A percentile compares a stretch with the other conserved stretches of the same genome.
Evolutionary conservation across 2,329 filamentous ascomycete species (phyloP).

Genomic region (Penicillium italicum): DNA sequence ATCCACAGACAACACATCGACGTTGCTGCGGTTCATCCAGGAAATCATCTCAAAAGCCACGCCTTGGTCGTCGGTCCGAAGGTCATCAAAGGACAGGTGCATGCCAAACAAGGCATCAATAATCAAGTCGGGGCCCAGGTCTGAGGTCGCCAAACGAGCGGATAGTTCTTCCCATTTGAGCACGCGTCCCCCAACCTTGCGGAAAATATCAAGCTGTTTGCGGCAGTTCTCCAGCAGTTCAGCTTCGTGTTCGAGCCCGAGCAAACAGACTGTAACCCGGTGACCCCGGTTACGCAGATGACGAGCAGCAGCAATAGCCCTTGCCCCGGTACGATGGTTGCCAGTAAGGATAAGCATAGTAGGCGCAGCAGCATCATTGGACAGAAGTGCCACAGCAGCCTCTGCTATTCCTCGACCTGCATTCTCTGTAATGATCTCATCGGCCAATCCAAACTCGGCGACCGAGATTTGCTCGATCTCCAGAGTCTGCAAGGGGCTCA

Average conservation of each 20-base stretch:
- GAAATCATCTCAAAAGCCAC: constrained; percentile 86
- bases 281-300: constrained; percentile 81
- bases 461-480: constrained; percentile 89
- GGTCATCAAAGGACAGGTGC: constrained; percentile 82
- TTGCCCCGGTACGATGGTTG: constrained; percentile 86
- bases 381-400: constrained; percentile 64
- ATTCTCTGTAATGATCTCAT: constrained; percentile 89
- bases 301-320: constrained; percentile 78
- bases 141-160: constrained; percentile 49
- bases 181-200: constrained; percentile 75
- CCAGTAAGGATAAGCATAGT: constrained; percentile 79
- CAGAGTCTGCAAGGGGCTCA: constrained; percentile 76
- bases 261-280: constrained; percentile 76
- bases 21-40: constrained; percentile 86
- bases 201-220: constrained; percentile 78
- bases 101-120: constrained; percentile 85
- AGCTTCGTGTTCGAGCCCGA: constrained; percentile 77
- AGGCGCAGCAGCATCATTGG: constrained; percentile 54
- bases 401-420: constrained; percentile 85
- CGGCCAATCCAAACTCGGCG: constrained; percentile 78
- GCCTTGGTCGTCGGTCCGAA: constrained; percentile 76
- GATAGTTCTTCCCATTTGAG: constrained; percentile 59
- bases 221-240: constrained; percentile 76
- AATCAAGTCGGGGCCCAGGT: constrained; percentile 70
- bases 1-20: constrained; percentile 81